A percentile compares a stretch with the other conserved stretches of the same genome.
Conservation (phyloP, 306 rosid species). For the Glycine latifolia region DNA sequence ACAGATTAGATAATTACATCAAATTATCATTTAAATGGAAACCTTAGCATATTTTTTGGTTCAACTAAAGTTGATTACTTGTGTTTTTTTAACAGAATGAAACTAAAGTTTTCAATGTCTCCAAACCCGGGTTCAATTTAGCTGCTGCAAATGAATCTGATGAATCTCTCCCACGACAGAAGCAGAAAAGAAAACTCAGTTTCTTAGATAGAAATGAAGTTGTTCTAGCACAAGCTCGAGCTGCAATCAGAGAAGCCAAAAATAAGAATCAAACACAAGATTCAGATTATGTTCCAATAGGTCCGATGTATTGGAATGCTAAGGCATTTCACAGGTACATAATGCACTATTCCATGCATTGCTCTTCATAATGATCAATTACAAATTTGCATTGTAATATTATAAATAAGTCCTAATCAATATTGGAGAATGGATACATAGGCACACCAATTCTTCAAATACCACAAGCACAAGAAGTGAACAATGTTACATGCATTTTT, state of each 20-base stretch:
- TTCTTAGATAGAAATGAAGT: slow-evolving; percentile 58
- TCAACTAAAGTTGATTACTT: slow-evolving; percentile 14
- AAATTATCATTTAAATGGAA: not conserved
- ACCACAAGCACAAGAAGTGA: not conserved
- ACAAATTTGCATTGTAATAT: not conserved
- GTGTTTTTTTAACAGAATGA: slow-evolving; percentile 42
- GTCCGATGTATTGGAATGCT: slow-evolving; percentile 85
- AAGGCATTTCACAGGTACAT: slow-evolving; percentile 81
- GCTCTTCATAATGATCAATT: not conserved
- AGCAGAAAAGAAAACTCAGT: slow-evolving; percentile 45
- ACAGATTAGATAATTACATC: not conserved
- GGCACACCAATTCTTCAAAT: not conserved
- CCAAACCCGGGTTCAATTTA: slow-evolving; percentile 13
- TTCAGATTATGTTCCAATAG: slow-evolving; percentile 66
- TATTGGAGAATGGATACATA: not conserved
- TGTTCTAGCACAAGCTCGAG: slow-evolving; percentile 64
- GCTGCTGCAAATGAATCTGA: slow-evolving; percentile 47
- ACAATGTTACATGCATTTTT: not conserved
- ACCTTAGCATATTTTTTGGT: slow-evolving; percentile 23
- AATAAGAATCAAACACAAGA: slow-evolving; percentile 58
- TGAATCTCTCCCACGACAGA: slow-evolving; percentile 32
- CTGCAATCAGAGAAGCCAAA: slow-evolving; percentile 73
- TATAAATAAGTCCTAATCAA: not conserved
- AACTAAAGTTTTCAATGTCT: slow-evolving; percentile 39
- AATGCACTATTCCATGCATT: not conserved